A percentile compares a stretch with the other conserved stretches of the same genome.
Conservation (phyloP, 2,329 filamentous ascomycete genomes). For the Cladosporium sp. region DNA sequence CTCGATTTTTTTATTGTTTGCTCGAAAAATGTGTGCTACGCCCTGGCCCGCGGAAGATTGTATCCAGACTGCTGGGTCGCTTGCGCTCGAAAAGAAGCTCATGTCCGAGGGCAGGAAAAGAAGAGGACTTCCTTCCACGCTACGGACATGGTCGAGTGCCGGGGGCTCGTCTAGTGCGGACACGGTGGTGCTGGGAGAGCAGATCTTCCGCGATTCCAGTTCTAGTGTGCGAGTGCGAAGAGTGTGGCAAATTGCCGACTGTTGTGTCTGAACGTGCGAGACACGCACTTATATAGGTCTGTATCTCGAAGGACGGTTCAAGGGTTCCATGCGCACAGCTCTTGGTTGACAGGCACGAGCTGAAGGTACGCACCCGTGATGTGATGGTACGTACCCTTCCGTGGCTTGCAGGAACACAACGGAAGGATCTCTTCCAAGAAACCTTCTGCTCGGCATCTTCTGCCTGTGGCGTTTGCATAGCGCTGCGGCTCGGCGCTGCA, state of each 20-base stretch:
- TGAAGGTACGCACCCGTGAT: not conserved
- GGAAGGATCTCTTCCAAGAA: not conserved
- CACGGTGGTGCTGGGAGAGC: not conserved
- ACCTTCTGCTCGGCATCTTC: not conserved
- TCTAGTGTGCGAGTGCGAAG: constrained; percentile 5
- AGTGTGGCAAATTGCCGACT: not conserved
- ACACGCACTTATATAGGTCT: not conserved
- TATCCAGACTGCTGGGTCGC: not conserved
- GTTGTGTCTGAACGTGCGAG: not conserved
- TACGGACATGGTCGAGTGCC: not conserved
- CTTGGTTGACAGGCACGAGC: not conserved
- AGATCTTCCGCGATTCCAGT: not conserved
- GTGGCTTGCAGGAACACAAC: not conserved
- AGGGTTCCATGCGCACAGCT: too few species aligned
- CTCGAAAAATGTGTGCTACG: not conserved
- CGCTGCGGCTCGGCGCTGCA: not conserved
- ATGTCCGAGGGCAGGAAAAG: not conserved
- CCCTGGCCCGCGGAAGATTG: not conserved
- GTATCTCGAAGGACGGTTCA: not conserved
- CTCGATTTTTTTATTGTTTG: not conserved
- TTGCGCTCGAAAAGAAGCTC: not conserved
- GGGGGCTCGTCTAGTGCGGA: not conserved
- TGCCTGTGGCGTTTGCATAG: not conserved
- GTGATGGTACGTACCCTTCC: not conserved
- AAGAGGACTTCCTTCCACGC: not conserved